Conservation (phyloP, 306 rosid species). For the Fragaria nilgerrensis region DNA sequence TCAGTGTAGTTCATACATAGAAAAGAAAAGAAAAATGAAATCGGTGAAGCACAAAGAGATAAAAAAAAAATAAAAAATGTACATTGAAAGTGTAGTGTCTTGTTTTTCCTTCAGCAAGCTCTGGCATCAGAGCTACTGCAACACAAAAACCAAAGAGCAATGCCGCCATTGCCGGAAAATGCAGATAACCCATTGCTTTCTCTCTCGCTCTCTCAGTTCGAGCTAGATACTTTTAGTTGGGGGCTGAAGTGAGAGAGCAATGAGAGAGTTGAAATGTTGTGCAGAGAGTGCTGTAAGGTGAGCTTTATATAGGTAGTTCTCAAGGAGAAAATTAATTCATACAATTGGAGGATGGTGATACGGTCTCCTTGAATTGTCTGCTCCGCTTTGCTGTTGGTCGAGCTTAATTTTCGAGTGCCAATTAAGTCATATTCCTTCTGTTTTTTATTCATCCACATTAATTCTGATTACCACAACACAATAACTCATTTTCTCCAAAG, state of each 20-base stretch:
- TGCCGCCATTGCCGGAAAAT: constrained; percentile 29
- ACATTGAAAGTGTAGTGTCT: constrained; percentile 81
- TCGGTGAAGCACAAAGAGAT: not conserved
- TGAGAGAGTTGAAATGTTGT: constrained; percentile 3
- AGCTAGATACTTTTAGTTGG: not conserved
- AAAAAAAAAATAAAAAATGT: not conserved
- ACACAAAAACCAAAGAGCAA: constrained; percentile 40
- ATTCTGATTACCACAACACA: constrained; percentile 15
- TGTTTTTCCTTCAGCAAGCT: constrained; percentile 48
- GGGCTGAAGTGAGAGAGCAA: not conserved
- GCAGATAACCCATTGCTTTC: constrained; percentile 30
- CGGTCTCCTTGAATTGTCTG: constrained; percentile 16
- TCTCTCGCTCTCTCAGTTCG: not conserved
- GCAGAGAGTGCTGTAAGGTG: not conserved
- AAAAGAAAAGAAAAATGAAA: too few species aligned
- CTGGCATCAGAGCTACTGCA: constrained; percentile 29
- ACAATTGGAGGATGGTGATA: constrained; percentile 9
- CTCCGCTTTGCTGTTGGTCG: constrained; percentile 54
- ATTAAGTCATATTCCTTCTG: constrained; percentile 47
- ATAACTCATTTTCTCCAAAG: not conserved
- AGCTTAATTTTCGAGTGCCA: constrained; percentile 76
- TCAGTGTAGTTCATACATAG: too few species aligned
- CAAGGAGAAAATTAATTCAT: not conserved
- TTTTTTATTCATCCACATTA: constrained; percentile 1
- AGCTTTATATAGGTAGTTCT: constrained; percentile 13